phyloP scores from a whole-genome alignment of 2,329 filamentous ascomycete species.

The Dendryphion nanum region DNA sequence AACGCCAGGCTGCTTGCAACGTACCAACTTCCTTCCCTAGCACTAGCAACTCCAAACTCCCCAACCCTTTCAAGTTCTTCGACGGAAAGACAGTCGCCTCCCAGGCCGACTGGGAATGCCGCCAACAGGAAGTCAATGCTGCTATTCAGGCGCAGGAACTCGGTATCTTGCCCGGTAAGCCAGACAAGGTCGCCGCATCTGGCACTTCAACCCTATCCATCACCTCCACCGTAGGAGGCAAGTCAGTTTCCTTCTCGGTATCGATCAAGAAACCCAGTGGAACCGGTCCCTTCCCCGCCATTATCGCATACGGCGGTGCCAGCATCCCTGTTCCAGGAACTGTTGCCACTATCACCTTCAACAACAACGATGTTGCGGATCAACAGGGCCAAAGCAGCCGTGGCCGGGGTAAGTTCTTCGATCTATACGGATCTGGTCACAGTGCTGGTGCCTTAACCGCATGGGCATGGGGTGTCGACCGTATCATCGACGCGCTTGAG shows the following conservation, averaged over 20 bases:
- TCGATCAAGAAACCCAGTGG: conserved; percentile 41
- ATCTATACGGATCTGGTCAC: conserved; percentile 56
- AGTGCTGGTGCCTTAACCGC: conserved; percentile 59
- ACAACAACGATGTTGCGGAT: conserved; percentile 57
- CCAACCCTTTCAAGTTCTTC: conserved; percentile 40
- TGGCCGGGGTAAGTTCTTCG: conserved; percentile 60
- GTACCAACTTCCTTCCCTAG: conserved; percentile 31
- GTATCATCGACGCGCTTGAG: conserved; percentile 61
- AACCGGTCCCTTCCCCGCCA: conserved; percentile 53
- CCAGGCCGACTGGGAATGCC: conserved; percentile 35
- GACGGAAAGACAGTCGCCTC: conserved; percentile 35
- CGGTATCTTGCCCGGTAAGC: conserved; percentile 37
- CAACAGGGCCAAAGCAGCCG: conserved; percentile 48
- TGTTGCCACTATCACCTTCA: conserved; percentile 59
- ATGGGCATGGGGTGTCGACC: conserved; percentile 63
- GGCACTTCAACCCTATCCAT: conserved; percentile 35
- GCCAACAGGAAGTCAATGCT: conserved; percentile 37
- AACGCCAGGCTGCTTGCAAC: conserved; percentile 30
- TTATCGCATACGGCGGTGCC: conserved; percentile 57
- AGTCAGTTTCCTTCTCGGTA: conserved; percentile 37
- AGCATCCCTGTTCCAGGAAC: conserved; percentile 56
- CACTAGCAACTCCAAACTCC: conserved; percentile 31
- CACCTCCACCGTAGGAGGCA: conserved; percentile 32
- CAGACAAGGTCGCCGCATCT: conserved; percentile 31
- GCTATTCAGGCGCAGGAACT: conserved; percentile 39